Conservation (phyloP, 1,284 basidiomycete genomes). For the Cerioporus squamosus region DNA sequence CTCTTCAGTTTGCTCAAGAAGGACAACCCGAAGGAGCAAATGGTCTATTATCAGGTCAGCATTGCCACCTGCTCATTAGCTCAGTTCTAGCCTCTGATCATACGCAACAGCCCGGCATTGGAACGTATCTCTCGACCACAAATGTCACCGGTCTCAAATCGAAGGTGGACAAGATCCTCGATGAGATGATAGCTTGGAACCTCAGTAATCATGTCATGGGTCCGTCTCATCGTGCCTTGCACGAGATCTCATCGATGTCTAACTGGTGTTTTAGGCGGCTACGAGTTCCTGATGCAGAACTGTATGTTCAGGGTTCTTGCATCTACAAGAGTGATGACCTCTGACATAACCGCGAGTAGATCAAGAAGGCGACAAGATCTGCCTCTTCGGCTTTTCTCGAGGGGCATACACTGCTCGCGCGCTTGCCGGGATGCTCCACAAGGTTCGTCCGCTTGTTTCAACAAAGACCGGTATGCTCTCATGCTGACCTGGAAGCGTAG, state of each 20-base stretch:
- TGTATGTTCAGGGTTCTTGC: conserved; percentile 38
- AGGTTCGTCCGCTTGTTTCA: conserved; percentile 27
- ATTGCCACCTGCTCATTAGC: not conserved
- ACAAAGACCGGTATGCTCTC: no score
- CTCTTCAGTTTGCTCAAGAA: conserved; percentile 60
- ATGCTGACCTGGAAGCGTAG: conserved; percentile 3
- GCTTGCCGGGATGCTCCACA: conserved; percentile 59
- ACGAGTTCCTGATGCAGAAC: conserved; percentile 68
- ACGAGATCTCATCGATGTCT: not conserved
- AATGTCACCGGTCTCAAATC: conserved; percentile 46
- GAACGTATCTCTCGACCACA: conserved; percentile 49
- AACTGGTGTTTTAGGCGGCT: conserved; percentile 46
- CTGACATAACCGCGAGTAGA: conserved; percentile 32
- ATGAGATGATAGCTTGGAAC: conserved; percentile 57
- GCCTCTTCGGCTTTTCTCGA: conserved; percentile 66
- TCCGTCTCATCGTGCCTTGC: not conserved
- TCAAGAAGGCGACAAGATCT: conserved; percentile 52
- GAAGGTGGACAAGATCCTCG: conserved; percentile 46
- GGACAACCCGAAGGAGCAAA: conserved; percentile 50
- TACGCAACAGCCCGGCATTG: conserved; percentile 49
- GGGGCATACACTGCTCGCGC: conserved; percentile 63
- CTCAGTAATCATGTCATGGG: conserved; percentile 60
- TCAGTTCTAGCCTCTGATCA: not conserved
- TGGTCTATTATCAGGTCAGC: conserved; percentile 66
- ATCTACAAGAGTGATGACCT: not conserved